Conservation (phyloP, 2,329 filamentous ascomycete genomes). For the Calonectria hawksworthii region DNA sequence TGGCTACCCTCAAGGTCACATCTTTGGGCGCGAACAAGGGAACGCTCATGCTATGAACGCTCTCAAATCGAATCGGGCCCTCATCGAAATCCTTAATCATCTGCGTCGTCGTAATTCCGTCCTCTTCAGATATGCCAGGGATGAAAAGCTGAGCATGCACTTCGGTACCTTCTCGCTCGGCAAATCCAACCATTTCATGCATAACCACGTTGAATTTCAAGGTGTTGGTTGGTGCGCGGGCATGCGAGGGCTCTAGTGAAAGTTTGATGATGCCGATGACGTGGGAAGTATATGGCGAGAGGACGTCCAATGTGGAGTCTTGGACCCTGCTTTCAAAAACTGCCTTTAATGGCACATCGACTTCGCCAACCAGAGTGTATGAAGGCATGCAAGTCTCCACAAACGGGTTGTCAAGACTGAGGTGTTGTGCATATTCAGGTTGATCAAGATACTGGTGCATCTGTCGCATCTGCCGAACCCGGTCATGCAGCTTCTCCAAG, state of each 20-base stretch:
- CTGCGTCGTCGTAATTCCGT: slow-evolving; percentile 93
- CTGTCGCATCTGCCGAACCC: slow-evolving; percentile 93
- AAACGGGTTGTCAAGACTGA: slow-evolving; percentile 94
- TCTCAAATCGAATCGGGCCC: slow-evolving; percentile 92
- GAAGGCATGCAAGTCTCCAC: slow-evolving; percentile 91
- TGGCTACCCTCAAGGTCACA: slow-evolving; percentile 84
- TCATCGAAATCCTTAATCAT: slow-evolving; percentile 97
- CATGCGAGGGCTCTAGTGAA: slow-evolving; percentile 92
- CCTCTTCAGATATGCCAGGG: slow-evolving; percentile 89
- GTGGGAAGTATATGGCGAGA: slow-evolving; percentile 92
- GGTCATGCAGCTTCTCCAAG: slow-evolving; percentile 88
- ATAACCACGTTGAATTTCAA: slow-evolving; percentile 99
- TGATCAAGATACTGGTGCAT: slow-evolving; percentile 97
- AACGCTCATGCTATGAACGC: slow-evolving; percentile 97
- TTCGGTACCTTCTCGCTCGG: slow-evolving; percentile 94
- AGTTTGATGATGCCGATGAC: slow-evolving; percentile 92
- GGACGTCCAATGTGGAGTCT: slow-evolving; percentile 91
- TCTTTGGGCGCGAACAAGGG: slow-evolving; percentile 79
- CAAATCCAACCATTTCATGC: slow-evolving; percentile 95
- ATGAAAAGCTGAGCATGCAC: slow-evolving; percentile 98
- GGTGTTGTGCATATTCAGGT: slow-evolving; percentile 93
- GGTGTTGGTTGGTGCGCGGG: slow-evolving; percentile 90
- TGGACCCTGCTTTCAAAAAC: slow-evolving; percentile 96
- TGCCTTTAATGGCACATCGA: slow-evolving; percentile 90
- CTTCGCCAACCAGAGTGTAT: slow-evolving; percentile 93